Percentiles rank a stretch among this genome's conserved stretches.
Conservation (phyloP, 129 eudicot species). For the Deinandra increscens region DNA sequence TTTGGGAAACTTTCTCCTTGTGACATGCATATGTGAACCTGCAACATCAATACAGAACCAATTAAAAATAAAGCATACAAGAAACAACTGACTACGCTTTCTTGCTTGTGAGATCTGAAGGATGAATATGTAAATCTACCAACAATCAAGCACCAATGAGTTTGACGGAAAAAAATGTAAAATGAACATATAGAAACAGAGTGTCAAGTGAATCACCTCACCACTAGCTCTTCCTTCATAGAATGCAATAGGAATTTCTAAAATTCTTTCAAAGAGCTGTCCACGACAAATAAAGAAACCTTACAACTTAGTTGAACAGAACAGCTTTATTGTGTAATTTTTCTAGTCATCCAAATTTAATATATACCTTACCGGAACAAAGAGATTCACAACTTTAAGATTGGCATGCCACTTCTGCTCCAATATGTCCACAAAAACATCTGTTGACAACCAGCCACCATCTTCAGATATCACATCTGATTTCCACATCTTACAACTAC, state of each 20-base stretch:
- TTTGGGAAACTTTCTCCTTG: slow-evolving; percentile 90
- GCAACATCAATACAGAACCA: slow-evolving; percentile 21
- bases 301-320: slow-evolving; percentile 15
- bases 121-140: background rate
- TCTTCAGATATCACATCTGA: slow-evolving; percentile 61
- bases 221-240: slow-evolving; percentile 98
- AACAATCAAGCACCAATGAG: background rate
- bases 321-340: slow-evolving; percentile 8
- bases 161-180: background rate
- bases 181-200: slow-evolving; percentile 20
- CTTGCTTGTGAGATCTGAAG: background rate
- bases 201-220: slow-evolving; percentile 75
- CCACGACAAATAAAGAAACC: slow-evolving; percentile 12
- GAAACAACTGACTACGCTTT: background rate
- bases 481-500: slow-evolving; percentile 93
- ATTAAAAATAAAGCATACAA: slow-evolving; percentile 13
- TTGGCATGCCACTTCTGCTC: slow-evolving; percentile 99
- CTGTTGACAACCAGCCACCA: slow-evolving; percentile 99
- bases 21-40: slow-evolving; percentile 99
- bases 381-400: slow-evolving; percentile 77
- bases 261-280: slow-evolving; percentile 92
- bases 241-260: slow-evolving; percentile 90
- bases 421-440: slow-evolving; percentile 80
- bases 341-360: slow-evolving; percentile 6
- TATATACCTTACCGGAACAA: slow-evolving; percentile 71